Conservation (phyloP, 495 filamentous ascomycete species). For the Podospora pseudoanserina region DNA sequence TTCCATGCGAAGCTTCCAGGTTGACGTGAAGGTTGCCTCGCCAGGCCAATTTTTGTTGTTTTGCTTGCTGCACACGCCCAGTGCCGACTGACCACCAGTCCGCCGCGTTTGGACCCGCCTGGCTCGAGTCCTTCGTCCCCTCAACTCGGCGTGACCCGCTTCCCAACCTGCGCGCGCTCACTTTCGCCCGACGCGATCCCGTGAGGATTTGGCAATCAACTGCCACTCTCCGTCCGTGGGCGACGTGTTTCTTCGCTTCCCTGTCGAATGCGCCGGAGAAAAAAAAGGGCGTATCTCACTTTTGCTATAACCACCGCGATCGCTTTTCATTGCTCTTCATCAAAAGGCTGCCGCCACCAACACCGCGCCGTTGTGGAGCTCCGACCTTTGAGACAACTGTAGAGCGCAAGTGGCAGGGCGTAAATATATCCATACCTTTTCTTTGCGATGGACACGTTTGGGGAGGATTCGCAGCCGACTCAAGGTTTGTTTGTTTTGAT, state of each 20-base stretch:
- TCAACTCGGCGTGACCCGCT: slow-evolving; percentile 21
- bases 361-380: slow-evolving; percentile 14
- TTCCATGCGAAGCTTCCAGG: slow-evolving; percentile 1
- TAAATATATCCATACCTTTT: not conserved
- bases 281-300: slow-evolving; percentile 1
- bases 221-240: slow-evolving; percentile 2
- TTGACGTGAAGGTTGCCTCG: not conserved
- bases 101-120: slow-evolving; percentile 7
- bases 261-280: slow-evolving; percentile 2
- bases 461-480: slow-evolving; percentile 24
- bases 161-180: not conserved
- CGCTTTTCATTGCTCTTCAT: not conserved
- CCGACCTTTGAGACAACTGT: slow-evolving; percentile 3
- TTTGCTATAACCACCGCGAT: not conserved
- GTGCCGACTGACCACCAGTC: not conserved
- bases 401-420: not conserved
- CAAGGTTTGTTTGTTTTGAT: slow-evolving; percentile 25
- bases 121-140: not conserved
- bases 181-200: slow-evolving; percentile 7
- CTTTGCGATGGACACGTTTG: slow-evolving; percentile 27
- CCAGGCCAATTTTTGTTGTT: not conserved
- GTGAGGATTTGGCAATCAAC: not conserved
- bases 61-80: slow-evolving; percentile 1
- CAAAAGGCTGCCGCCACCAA: slow-evolving; percentile 6
- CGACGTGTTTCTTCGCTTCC: not conserved